Base-by-base conservation (phyloP, 169 alveolate genomes). In the Cardiosporidium cionae region DNA sequence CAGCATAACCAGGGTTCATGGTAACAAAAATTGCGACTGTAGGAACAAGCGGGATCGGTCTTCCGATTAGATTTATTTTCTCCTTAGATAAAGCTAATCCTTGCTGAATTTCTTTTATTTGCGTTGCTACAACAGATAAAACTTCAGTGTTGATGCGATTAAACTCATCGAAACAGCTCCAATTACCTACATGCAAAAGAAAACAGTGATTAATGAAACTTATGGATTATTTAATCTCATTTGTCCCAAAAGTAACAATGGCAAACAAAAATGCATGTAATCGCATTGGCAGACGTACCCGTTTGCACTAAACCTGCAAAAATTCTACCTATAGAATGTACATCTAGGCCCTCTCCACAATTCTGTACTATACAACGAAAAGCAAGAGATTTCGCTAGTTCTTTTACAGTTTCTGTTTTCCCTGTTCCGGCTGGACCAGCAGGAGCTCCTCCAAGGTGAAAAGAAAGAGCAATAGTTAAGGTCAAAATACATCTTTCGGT, bases 91-190 rank as follows among this genome's bases (percentile, higher is more conserved):
- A 95, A 68, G 90, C 92, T 79, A 94, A 84, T 27, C 97, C 98
- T 76, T 90, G 95, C 71, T 93, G 94, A 63, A 94, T 93, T 44
- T 95, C 85, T 85, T 91, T 92, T 63, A 96, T 96, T 86, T 96
- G 96, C 25, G 97, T 94, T 16, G 97, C 90, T 53, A 96, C 98
- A 75, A 94, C 99, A 36, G 98, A 94, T 70, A 96, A 83, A 81
- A 96, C 98, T 87, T 94, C 98, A 70, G 94, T 91, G 27, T 94
- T 90, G 84, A 96, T 94, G 70, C 99, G 91, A 73, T 96, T 96
- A 78, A 96, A 96, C 92, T 96, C 99, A 89, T 96, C 99, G 79
- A 96, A 96, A 84, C 98, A 96, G 32, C 99, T 98, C 99, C 99
- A 96, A 82, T 94, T 93, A 32, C 99, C 99, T 65, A 96, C 6